Evolutionary conservation across 1,284 basidiomycete genomes (phyloP), one percentile per base, ranked within the genome.

Genomic region (Cryptococcus sp.): DNA sequence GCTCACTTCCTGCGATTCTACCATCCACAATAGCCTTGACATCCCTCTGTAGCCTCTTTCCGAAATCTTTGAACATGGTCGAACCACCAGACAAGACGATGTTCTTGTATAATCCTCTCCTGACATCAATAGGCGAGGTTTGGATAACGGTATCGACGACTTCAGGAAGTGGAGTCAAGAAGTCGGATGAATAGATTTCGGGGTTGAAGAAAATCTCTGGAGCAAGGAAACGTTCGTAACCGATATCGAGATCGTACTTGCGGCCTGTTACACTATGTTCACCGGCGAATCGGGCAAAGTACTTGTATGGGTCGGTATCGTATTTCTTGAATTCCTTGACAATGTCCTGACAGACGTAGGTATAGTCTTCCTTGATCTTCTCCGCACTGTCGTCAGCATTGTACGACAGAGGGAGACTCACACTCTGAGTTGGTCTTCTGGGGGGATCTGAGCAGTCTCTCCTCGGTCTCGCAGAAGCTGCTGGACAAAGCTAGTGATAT

Each of bases 151-250:
- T 84, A 67, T 99, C 96, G 52, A 99, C 96, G 40, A 99, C 91
- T 60, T 97, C 86, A 0, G 96, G 93, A 2, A 99, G 81, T 3
- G 96, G 96, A 1, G 94, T 98, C 56, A 99, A 77, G 81, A 98
- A 99, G 76, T 99, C 96, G 44, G 91, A 96, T 0, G 90, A 94
- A 74, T 88, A 91, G 65, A 99, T 97, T 74, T 98, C 96, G 11
- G 96, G 96, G 77, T 98, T 98, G 83, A 98, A 98, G 80, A 98
- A 98, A 72, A 98, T 96, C 74, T 98, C 96, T 4, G 96, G 92
- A 0, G 94, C 94, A 37, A 99, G 84, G 83, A 99, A 99, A 34
- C 96, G 90, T 76, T 98, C 96, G 77, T 98, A 98, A 19, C 96
- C 96, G 54, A 99, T 85, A 67, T 99, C 94, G 45, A 98, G 80